These are phyloP conservation scores for Pseudogymnoascus pannorum DNA, from an alignment of 2,329 filamentous ascomycete genomes.

Conservation along the genomic window DNA sequence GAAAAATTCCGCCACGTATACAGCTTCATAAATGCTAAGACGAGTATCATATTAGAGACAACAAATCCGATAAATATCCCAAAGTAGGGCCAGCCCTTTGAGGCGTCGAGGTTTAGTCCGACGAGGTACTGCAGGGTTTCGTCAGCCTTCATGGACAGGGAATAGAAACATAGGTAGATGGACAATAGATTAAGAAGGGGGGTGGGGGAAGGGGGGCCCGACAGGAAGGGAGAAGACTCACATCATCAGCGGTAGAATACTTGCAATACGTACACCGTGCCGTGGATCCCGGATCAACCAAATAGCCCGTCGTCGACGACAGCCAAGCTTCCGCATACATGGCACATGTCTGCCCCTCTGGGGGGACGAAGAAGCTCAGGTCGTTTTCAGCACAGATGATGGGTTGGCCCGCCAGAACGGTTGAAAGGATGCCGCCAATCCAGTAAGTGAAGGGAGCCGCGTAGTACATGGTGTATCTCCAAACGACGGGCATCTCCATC, in stretches of 20 bases:
- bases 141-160: not conserved
- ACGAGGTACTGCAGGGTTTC: conserved; percentile 50
- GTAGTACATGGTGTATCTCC: conserved; percentile 40
- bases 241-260: conserved; percentile 32
- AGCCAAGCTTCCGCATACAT: conserved; percentile 58
- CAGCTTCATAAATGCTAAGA: not conserved
- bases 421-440: conserved; percentile 54
- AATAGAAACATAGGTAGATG: not conserved
- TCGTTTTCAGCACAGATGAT: conserved; percentile 46
- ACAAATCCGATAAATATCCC: not conserved
- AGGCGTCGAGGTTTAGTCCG: conserved; percentile 36
- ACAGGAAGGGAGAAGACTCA: not conserved
- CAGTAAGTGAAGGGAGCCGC: conserved; percentile 65
- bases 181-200: not conserved
- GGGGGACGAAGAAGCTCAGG: conserved; percentile 56
- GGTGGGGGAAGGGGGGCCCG: no score
- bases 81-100: not conserved
- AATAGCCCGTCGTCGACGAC: conserved; percentile 46
- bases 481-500: conserved; percentile 38
- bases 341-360: conserved; percentile 55
- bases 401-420: conserved; percentile 46
- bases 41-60: not conserved
- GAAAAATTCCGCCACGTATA: not conserved
- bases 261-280: conserved; percentile 62
- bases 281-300: conserved; percentile 53